phyloP scores from a whole-genome alignment of 2,329 filamentous ascomycete genomes.

The Talaromyces pinophilus region DNA sequence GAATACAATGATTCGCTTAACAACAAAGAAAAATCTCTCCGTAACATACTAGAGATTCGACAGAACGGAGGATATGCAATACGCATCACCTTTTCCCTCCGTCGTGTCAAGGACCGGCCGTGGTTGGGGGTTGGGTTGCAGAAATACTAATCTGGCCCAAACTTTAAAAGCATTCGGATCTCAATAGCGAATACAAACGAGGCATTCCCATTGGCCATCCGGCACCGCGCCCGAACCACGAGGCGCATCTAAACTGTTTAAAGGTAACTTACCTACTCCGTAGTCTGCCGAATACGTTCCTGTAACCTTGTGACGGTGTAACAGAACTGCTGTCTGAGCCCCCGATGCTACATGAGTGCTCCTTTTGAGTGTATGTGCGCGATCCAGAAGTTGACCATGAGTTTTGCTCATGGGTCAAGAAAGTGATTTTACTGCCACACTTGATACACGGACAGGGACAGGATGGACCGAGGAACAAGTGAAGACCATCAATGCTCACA shows the following conservation, averaged over 20 bases:
- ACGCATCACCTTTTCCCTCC: neutral
- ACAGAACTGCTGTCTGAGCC: neutral
- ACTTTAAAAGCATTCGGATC: conserved; percentile 12
- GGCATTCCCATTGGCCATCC: conserved; percentile 8
- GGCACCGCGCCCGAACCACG: conserved; percentile 12
- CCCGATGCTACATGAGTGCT: neutral
- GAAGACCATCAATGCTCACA: neutral
- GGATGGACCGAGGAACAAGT: neutral
- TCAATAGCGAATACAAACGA: conserved; percentile 12
- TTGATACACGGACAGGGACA: neutral
- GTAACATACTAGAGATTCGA: neutral
- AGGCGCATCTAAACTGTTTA: neutral
- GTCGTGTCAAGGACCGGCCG: neutral
- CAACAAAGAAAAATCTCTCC: neutral
- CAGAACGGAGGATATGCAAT: neutral
- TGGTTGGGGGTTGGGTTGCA: neutral
- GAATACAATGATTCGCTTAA: neutral
- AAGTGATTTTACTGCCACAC: neutral
- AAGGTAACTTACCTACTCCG: neutral
- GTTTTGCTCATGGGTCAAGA: too few relatives aligned
- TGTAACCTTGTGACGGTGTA: conserved; percentile 1
- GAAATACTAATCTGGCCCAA: neutral
- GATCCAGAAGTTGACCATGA: neutral
- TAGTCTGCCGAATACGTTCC: conserved; percentile 5
- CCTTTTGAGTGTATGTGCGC: neutral